Conservation (phyloP, 192 early-diverging fungal genomes). For the Podila epigama region DNA sequence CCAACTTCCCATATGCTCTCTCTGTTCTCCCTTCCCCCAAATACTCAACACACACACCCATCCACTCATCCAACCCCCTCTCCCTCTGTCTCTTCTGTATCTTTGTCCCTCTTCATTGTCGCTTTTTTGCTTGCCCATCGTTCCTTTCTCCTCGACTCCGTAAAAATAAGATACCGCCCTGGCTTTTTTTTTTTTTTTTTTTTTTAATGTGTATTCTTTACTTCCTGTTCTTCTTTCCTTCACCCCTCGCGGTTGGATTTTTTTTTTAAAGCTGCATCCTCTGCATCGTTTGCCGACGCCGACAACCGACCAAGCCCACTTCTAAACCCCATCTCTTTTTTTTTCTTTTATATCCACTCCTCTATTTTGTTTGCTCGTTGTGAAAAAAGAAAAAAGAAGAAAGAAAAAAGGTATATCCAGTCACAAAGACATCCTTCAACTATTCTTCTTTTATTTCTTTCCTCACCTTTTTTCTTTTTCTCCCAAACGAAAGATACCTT, state of each 20-base stretch:
- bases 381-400: too few relatives aligned
- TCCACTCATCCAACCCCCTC: too few relatives aligned
- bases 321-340: too few relatives aligned
- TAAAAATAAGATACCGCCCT: conserved; percentile 1
- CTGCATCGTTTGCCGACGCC: too few relatives aligned
- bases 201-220: neutral
- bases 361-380: too few relatives aligned
- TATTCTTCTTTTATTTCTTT: neutral
- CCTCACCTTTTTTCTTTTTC: neutral
- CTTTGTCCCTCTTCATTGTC: neutral
- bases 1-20: too few relatives aligned
- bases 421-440: neutral
- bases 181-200: neutral
- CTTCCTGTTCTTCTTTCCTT: neutral
- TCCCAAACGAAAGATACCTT: too few relatives aligned
- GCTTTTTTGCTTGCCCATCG: neutral
- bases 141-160: neutral
- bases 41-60: too few relatives aligned
- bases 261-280: neutral
- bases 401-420: too few relatives aligned
- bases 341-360: too few relatives aligned
- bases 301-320: too few relatives aligned
- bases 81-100: neutral
- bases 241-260: neutral
- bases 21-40: too few relatives aligned